Evolutionary conservation across 1,284 basidiomycete genomes (phyloP), one percentile per base, ranked within the genome.

Genomic region (Apiotrichum domesticum): DNA sequence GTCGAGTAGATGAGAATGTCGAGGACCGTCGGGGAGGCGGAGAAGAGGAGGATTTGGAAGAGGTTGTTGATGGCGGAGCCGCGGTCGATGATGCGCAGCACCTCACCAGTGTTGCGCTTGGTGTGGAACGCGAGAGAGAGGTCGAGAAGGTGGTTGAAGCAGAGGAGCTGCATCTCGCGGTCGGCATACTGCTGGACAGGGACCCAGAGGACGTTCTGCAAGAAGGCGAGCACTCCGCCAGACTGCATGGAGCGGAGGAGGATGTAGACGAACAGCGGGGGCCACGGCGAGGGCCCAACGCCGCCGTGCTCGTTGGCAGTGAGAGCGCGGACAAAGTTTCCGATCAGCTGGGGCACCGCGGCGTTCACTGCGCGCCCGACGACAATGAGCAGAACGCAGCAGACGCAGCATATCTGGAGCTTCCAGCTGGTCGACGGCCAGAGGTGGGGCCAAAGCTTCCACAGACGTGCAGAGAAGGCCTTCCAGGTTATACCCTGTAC

Each of bases 61-160:
- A 98, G 82, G 75, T 97, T 98, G 0, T 92, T 92, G 66, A 98
- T 96, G 21, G 96, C 95, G 73, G 95, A 98, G 33, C 95, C 96
- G n/a, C 94, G 82, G 74, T 98, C 95, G 68, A 98, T 97, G 15
- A 95, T 95, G 42, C 93, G 80, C 3, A 93, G 95, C 32, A 98
- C 80, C 10, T 95, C 96, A 39, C 95, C 96, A 0, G 95, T 98
- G 70, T 98, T 95, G 33, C 95, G 80, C 10, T 87, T 86, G n/a
- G 98, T 83, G 73, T 98, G 95, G 78, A 97, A 98, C 57, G 85
- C 86, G 66, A 98, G 81, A 65, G 96, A 90, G 56, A 98, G 82
- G 65, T 88, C 82, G 60, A 98, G 82, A 2, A 98, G 78, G 70
- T 98, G 95, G 57, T 90, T 86, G 68, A 98, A 98, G 0, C 93